A percentile compares a stretch with the other conserved stretches of the same genome.
These are phyloP conservation scores for Cladorrhinum sp. DNA, from an alignment of 2,329 filamentous ascomycete genomes.

Conservation along the genomic window DNA sequence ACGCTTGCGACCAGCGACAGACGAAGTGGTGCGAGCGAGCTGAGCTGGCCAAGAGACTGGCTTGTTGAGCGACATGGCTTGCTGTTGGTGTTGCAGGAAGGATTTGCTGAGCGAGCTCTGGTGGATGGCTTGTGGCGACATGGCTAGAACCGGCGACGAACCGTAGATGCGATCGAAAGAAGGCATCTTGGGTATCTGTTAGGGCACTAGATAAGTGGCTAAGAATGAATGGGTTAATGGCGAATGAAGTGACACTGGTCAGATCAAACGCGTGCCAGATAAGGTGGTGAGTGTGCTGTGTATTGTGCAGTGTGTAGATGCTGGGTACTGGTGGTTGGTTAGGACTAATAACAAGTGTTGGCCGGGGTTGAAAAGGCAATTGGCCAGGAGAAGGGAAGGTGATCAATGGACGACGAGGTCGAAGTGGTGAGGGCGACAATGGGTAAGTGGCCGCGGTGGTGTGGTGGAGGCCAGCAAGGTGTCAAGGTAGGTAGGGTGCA, in stretches of 20 bases:
- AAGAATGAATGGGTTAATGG: constrained; percentile 27
- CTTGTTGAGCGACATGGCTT: constrained; percentile 36
- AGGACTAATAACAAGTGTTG: constrained; percentile 8
- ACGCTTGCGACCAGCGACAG: constrained; percentile 67
- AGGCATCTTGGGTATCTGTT: constrained; percentile 38
- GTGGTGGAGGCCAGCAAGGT: not conserved
- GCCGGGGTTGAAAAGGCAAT: constrained; percentile 24
- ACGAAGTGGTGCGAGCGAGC: constrained; percentile 28
- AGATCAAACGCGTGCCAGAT: constrained; percentile 21
- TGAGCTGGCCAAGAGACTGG: constrained; percentile 35
- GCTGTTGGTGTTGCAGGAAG: constrained; percentile 35
- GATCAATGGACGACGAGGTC: constrained; percentile 5
- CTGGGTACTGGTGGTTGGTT: constrained; percentile 5
- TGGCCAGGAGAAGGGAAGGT: constrained; percentile 21
- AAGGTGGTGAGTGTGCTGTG: constrained; percentile 1
- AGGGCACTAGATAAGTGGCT: constrained; percentile 29
- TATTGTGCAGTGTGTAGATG: constrained; percentile 9
- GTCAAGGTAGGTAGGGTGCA: not conserved
- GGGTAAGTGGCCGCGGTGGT: not conserved
- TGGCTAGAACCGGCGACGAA: constrained; percentile 47
- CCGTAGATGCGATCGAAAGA: constrained; percentile 43
- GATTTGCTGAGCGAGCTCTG: constrained; percentile 40
- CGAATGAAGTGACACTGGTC: constrained; percentile 25
- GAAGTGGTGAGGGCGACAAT: not conserved
- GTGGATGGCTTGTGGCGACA: constrained; percentile 43